Conservation (phyloP, 106 monocot species). For the Dendrobium huoshanense region DNA sequence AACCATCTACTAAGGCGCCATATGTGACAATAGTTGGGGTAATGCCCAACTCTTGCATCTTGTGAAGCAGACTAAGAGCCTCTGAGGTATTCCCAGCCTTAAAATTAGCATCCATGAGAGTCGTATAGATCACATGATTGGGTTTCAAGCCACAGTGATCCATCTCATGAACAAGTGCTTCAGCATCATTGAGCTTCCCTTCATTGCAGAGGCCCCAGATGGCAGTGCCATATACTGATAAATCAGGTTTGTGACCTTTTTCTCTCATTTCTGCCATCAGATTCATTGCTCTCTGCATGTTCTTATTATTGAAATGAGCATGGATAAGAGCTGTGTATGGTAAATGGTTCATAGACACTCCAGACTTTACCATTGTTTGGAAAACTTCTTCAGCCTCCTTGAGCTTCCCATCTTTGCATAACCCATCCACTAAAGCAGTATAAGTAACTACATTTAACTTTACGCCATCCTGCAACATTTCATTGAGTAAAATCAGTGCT, state of each 20-base stretch:
- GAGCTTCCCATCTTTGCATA: conserved; percentile 65
- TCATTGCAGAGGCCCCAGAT: conserved; percentile 66
- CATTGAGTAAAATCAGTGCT: conserved; percentile 39
- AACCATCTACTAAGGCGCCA: conserved; percentile 79
- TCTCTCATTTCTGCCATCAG: conserved; percentile 52
- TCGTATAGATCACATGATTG: conserved; percentile 77
- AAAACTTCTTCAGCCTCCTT: conserved; percentile 69
- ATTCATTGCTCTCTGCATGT: conserved; percentile 35
- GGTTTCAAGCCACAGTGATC: conserved; percentile 38
- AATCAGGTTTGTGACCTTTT: conserved; percentile 51
- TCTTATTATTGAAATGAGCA: conserved; percentile 59
- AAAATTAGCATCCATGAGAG: conserved; percentile 61
- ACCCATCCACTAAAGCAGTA: conserved; percentile 68
- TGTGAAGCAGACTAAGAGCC: conserved; percentile 47
- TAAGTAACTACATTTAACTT: conserved; percentile 66
- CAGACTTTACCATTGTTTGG: conserved; percentile 32
- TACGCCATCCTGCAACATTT: conserved; percentile 56
- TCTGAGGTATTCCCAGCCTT: conserved; percentile 59
- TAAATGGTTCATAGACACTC: conserved; percentile 43
- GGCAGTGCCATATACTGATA: conserved; percentile 57
- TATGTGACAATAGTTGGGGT: conserved; percentile 56
- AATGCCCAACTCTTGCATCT: conserved; percentile 46
- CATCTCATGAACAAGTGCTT: conserved; percentile 45
- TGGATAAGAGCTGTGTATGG: conserved; percentile 66
- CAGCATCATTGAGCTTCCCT: conserved; percentile 55